These are phyloP conservation scores for Prinsepia uniflora DNA, from an alignment of 306 rosid species.

Conservation along the genomic window DNA sequence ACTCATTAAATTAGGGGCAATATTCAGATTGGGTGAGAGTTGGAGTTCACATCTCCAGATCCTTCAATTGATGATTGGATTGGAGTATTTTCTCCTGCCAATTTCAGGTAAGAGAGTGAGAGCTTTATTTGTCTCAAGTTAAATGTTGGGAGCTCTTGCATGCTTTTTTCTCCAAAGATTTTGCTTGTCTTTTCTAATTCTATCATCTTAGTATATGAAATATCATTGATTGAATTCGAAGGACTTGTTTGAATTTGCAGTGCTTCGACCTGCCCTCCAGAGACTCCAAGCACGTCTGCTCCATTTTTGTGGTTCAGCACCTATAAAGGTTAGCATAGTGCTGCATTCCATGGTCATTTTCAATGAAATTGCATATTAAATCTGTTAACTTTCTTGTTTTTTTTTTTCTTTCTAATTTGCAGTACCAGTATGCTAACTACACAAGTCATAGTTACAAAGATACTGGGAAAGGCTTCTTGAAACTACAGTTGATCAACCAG, in stretches of 20 bases:
- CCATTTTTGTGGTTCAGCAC: conserved; percentile 79
- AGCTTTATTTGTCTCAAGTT: background rate
- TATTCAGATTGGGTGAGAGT: conserved; percentile 57
- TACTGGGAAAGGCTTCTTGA: conserved; percentile 66
- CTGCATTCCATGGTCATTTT: background rate
- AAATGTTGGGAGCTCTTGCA: background rate
- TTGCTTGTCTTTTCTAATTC: background rate
- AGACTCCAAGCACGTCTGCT: conserved; percentile 43
- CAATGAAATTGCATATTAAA: too few relatives aligned
- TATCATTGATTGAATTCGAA: conserved; percentile 20
- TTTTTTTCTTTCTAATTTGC: conserved; percentile 33
- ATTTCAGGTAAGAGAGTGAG: conserved; percentile 49
- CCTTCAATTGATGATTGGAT: conserved; percentile 77
- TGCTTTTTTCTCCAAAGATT: background rate
- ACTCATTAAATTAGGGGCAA: conserved; percentile 53
- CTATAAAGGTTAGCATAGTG: conserved; percentile 61
- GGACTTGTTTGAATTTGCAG: conserved; percentile 39
- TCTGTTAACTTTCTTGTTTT: background rate
- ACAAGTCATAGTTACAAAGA: conserved; percentile 46
- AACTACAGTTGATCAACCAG: conserved; percentile 85
- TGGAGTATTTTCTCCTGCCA: conserved; percentile 90
- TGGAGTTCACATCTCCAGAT: conserved; percentile 54
- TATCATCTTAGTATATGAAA: background rate
- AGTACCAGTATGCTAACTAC: conserved; percentile 87
- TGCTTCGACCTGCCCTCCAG: conserved; percentile 65